Conservation (phyloP, 208 protist genomes). For the Endotrypanum monterogeii region DNA sequence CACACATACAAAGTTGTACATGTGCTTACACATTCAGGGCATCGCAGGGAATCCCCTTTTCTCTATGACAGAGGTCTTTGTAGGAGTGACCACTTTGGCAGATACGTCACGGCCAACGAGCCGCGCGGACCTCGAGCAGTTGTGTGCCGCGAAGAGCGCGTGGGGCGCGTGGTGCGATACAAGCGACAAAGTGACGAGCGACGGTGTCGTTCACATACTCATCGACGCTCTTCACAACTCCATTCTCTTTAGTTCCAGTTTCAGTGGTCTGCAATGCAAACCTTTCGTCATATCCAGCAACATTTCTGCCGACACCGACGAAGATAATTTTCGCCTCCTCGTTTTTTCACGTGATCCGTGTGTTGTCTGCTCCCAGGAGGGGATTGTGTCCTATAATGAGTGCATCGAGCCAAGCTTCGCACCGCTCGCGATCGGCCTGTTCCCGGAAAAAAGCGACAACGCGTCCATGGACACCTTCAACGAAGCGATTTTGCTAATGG, state of each 20-base stretch:
- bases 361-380: slow-evolving; percentile 44
- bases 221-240: slow-evolving; percentile 64
- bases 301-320: slow-evolving; percentile 41
- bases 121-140: slow-evolving; percentile 61
- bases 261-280: slow-evolving; percentile 57
- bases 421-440: slow-evolving; percentile 63
- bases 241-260: slow-evolving; percentile 67
- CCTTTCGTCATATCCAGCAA: slow-evolving; percentile 72
- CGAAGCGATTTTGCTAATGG: slow-evolving; percentile 57
- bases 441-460: slow-evolving; percentile 36
- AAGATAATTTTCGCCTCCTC: slow-evolving; percentile 55
- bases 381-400: slow-evolving; percentile 56
- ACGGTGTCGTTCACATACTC: slow-evolving; percentile 56
- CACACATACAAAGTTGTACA: slow-evolving; percentile 51
- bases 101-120: slow-evolving; percentile 44
- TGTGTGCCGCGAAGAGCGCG: slow-evolving; percentile 54
- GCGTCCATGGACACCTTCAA: slow-evolving; percentile 32
- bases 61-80: slow-evolving; percentile 58
- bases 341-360: slow-evolving; percentile 77
- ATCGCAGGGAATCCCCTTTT: slow-evolving; percentile 31
- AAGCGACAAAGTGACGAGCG: slow-evolving; percentile 44
- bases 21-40: slow-evolving; percentile 50
- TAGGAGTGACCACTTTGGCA: slow-evolving; percentile 72
- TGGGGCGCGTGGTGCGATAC: slow-evolving; percentile 88
- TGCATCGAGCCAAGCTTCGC: slow-evolving; percentile 51